phyloP scores from a whole-genome alignment of 2,329 filamentous ascomycete genomes.

The Colletotrichum simmondsii region DNA sequence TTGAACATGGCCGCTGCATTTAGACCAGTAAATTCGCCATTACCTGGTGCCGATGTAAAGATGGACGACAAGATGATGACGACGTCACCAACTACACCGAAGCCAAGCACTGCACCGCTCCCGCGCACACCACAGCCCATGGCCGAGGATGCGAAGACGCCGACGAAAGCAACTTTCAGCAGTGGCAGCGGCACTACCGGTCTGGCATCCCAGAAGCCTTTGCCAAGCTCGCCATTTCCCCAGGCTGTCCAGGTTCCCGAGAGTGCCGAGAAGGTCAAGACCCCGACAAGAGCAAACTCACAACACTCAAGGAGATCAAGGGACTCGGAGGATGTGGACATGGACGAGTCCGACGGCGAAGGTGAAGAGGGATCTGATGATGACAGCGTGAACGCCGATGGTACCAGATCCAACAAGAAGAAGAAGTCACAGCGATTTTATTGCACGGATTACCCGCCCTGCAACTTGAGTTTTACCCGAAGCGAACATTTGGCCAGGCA shows the following conservation, averaged over 20 bases:
- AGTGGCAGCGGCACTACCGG: slow-evolving; percentile 39
- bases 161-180: slow-evolving; percentile 69
- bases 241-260: slow-evolving; percentile 60
- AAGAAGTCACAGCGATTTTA: slow-evolving; percentile 97
- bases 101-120: slow-evolving; percentile 49
- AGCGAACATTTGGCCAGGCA: slow-evolving; percentile 96
- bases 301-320: slow-evolving; percentile 70
- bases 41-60: slow-evolving; percentile 43
- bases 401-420: slow-evolving; percentile 84
- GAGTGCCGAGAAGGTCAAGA: slow-evolving; percentile 53
- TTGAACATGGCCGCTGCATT: slow-evolving; percentile 59
- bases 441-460: slow-evolving; percentile 94
- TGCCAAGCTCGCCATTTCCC: slow-evolving; percentile 64
- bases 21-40: slow-evolving; percentile 58
- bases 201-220: slow-evolving; percentile 61
- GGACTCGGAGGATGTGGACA: slow-evolving; percentile 77
- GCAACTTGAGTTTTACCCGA: slow-evolving; percentile 92
- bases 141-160: slow-evolving; percentile 66
- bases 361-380: slow-evolving; percentile 71
- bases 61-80: slow-evolving; percentile 51
- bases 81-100: slow-evolving; percentile 48
- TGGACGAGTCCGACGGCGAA: slow-evolving; percentile 80
- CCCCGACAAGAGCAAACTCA: slow-evolving; percentile 65
- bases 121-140: slow-evolving; percentile 23
- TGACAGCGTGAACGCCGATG: slow-evolving; percentile 71